Evolutionary conservation across 306 rosid species (phyloP).

Genomic region (Cicer pinnatifidum): DNA sequence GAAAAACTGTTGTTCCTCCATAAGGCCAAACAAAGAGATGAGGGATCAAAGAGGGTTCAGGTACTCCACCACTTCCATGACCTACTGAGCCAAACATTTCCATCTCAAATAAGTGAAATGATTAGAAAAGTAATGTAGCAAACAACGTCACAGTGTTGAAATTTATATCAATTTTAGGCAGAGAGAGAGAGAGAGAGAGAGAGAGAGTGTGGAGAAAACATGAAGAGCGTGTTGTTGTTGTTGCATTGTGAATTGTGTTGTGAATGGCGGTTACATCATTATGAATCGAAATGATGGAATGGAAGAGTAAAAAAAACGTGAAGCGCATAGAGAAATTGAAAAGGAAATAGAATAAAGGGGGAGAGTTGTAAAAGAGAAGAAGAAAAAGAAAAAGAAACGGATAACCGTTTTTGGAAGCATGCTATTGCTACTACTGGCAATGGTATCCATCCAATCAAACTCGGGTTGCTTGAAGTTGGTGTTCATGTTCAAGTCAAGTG

Average conservation of each 20-base stretch:
- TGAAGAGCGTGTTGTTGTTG: not conserved
- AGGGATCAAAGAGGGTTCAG: not conserved
- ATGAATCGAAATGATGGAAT: not conserved
- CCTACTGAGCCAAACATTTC: not conserved
- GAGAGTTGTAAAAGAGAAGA: no score
- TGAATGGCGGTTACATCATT: not conserved
- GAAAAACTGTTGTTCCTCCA: not conserved
- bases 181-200: not conserved
- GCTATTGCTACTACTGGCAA: no score
- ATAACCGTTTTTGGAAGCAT: no score
- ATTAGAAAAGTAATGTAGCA: not conserved
- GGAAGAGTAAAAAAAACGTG: not conserved
- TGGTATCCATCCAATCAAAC: no score
- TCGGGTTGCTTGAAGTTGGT: no score
- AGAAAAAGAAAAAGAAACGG: no score
- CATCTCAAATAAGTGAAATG: not conserved
- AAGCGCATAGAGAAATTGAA: not conserved
- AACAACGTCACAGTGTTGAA: not conserved
- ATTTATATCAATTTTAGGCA: not conserved
- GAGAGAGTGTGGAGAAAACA: not conserved
- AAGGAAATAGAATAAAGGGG: no score
- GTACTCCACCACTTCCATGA: not conserved
- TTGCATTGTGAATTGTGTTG: not conserved
- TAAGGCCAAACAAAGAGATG: not conserved
- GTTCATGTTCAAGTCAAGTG: no score